Evolutionary conservation across 164 flowering plant species (phyloP).

Genomic region (Dillenia suffruticosa): DNA sequence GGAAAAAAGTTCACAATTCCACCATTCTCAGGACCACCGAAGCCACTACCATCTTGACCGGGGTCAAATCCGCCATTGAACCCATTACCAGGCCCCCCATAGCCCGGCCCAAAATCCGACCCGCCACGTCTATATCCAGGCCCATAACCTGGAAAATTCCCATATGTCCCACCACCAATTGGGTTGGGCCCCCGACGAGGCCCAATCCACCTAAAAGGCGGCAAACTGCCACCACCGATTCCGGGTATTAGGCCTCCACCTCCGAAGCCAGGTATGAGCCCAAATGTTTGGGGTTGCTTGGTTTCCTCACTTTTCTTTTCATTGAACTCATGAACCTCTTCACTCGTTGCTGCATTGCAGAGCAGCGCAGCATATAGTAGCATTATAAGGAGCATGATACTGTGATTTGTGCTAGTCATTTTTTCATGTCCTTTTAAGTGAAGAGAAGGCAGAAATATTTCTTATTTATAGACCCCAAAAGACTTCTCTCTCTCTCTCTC

Average conservation of each 20-base stretch:
- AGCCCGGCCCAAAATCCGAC: slow-evolving; percentile 2
- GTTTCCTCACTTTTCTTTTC: not conserved
- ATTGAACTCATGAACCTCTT: not conserved
- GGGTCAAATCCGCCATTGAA: not conserved
- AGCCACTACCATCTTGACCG: not conserved
- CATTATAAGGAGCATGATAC: no score
- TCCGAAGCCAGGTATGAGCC: not conserved
- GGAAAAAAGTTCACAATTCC: not conserved
- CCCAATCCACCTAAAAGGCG: not conserved
- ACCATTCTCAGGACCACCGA: slow-evolving; percentile 3
- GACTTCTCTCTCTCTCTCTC: no score
- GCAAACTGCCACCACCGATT: slow-evolving; percentile 1
- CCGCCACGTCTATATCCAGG: slow-evolving; percentile 4
- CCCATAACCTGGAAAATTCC: not conserved
- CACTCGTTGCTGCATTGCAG: not conserved
- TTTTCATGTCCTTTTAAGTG: no score
- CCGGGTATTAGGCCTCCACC: slow-evolving; percentile 5
- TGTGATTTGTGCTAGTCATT: no score
- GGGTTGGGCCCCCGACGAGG: not conserved
- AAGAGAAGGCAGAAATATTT: no score
- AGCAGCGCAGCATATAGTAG: no score
- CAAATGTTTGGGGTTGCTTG: slow-evolving; percentile 3
- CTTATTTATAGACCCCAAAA: no score
- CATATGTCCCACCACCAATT: slow-evolving; percentile 3
- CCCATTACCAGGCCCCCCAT: slow-evolving; percentile 2